Conservation (phyloP, 345 rosid species). For the Angophora floribunda region DNA sequence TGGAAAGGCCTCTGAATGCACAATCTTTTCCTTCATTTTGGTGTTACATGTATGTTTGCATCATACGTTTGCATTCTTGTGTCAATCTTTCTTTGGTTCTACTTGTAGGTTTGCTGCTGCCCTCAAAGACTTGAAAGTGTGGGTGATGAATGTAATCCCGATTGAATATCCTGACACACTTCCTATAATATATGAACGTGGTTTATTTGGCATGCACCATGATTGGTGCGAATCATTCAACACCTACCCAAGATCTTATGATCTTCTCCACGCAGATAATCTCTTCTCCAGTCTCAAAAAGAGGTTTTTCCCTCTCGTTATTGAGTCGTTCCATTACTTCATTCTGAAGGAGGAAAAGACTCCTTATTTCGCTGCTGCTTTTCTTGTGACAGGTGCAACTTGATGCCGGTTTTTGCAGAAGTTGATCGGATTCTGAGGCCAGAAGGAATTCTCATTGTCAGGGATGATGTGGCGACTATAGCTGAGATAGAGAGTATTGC, state of each 20-base stretch:
- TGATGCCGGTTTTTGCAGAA: constrained; percentile 24
- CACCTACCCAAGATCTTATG: constrained; percentile 37
- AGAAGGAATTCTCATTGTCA: constrained; percentile 30
- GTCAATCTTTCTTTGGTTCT: neutral
- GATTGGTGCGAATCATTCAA: constrained; percentile 43
- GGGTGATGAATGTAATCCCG: constrained; percentile 36
- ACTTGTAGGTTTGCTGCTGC: constrained; percentile 29
- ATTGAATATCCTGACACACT: constrained; percentile 29
- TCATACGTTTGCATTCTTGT: neutral
- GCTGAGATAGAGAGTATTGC: constrained; percentile 16
- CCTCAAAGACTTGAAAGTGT: constrained; percentile 23
- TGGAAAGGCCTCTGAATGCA: neutral
- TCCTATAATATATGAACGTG: constrained; percentile 31
- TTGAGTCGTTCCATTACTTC: neutral
- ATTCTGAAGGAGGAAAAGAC: neutral
- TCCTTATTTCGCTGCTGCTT: neutral
- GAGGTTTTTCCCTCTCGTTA: constrained; percentile 7
- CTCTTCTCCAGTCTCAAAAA: constrained; percentile 31
- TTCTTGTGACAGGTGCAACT: constrained; percentile 17
- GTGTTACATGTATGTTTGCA: neutral
- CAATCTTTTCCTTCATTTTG: neutral
- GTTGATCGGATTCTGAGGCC: constrained; percentile 34
- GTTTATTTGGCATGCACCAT: constrained; percentile 36
- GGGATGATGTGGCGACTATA: constrained; percentile 14
- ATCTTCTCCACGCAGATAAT: constrained; percentile 43